These are phyloP conservation scores for Acidomyces sp. DNA, from an alignment of 495 filamentous ascomycete genomes.

Conservation along the genomic window DNA sequence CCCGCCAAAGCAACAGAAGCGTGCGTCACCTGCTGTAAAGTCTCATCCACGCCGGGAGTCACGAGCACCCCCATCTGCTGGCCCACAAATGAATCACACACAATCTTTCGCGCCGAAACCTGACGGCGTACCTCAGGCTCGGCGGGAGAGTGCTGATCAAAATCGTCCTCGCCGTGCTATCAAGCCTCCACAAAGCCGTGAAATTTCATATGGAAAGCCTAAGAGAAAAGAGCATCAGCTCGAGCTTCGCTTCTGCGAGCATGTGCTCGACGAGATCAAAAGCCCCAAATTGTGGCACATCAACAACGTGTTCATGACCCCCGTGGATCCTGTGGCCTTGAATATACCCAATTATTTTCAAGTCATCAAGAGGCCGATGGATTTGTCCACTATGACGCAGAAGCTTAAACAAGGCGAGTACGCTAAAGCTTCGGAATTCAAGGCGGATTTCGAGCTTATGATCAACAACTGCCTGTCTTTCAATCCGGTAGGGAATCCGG, in stretches of 20 bases:
- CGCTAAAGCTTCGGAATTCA: slow-evolving; percentile 69
- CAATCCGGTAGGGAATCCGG: slow-evolving; percentile 67
- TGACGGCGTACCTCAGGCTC: slow-evolving; percentile 79
- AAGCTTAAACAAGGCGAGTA: slow-evolving; percentile 78
- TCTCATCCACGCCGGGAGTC: slow-evolving; percentile 37
- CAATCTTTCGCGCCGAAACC: slow-evolving; percentile 62
- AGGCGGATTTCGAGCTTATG: slow-evolving; percentile 67
- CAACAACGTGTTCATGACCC: slow-evolving; percentile 58
- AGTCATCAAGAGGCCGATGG: slow-evolving; percentile 93
- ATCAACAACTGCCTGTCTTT: slow-evolving; percentile 84
- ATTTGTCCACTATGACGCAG: slow-evolving; percentile 59
- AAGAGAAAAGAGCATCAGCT: slow-evolving; percentile 86
- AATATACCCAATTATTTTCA: slow-evolving; percentile 90
- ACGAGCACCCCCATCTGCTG: slow-evolving; percentile 24
- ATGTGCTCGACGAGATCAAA: slow-evolving; percentile 62
- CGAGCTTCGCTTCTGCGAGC: slow-evolving; percentile 81
- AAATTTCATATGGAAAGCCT: slow-evolving; percentile 74
- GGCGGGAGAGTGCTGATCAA: slow-evolving; percentile 54
- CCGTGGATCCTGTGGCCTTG: slow-evolving; percentile 86
- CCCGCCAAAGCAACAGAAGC: slow-evolving; percentile 43
- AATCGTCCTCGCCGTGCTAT: slow-evolving; percentile 89
- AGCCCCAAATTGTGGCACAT: slow-evolving; percentile 55
- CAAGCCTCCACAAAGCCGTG: slow-evolving; percentile 74
- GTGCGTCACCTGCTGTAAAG: slow-evolving; percentile 33
- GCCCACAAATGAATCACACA: slow-evolving; percentile 24